Percentiles rank a stretch among this genome's conserved stretches.
Evolutionary conservation across 371 early-diverging fungal genomes (phyloP).

Genomic region (Mucor saturninus): DNA sequence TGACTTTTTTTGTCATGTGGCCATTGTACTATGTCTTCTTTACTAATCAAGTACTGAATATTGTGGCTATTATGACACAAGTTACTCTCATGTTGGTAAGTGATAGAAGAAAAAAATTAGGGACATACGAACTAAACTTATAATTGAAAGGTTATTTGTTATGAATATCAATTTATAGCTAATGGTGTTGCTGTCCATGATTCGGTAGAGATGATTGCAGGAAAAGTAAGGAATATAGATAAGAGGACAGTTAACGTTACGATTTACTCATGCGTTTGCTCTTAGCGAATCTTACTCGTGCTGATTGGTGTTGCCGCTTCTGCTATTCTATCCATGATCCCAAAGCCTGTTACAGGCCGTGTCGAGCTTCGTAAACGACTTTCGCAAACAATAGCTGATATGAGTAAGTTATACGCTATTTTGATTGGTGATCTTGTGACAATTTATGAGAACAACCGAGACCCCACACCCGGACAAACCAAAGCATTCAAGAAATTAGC

Average conservation of each 20-base stretch:
- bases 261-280: neutral
- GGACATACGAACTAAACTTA: neutral
- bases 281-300: slow-evolving; percentile 45
- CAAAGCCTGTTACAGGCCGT: slow-evolving; percentile 42
- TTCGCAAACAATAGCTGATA: slow-evolving; percentile 44
- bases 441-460: slow-evolving; percentile 1
- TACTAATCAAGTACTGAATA: slow-evolving; percentile 23
- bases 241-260: neutral
- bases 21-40: slow-evolving; percentile 40
- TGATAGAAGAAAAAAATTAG: neutral
- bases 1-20: slow-evolving; percentile 32
- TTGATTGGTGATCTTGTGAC: slow-evolving; percentile 26
- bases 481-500: slow-evolving; percentile 44
- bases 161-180: slow-evolving; percentile 35
- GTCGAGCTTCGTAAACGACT: slow-evolving; percentile 51
- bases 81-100: slow-evolving; percentile 37
- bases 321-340: slow-evolving; percentile 41
- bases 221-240: slow-evolving; percentile 39
- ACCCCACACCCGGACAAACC: slow-evolving; percentile 27
- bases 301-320: slow-evolving; percentile 45
- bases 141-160: slow-evolving; percentile 29
- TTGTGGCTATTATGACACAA: slow-evolving; percentile 36
- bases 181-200: slow-evolving; percentile 27
- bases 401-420: slow-evolving; percentile 44
- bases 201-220: slow-evolving; percentile 43